Base-by-base conservation (phyloP, 2,329 filamentous ascomycete genomes). In the Ceratocystis harringtonii region DNA sequence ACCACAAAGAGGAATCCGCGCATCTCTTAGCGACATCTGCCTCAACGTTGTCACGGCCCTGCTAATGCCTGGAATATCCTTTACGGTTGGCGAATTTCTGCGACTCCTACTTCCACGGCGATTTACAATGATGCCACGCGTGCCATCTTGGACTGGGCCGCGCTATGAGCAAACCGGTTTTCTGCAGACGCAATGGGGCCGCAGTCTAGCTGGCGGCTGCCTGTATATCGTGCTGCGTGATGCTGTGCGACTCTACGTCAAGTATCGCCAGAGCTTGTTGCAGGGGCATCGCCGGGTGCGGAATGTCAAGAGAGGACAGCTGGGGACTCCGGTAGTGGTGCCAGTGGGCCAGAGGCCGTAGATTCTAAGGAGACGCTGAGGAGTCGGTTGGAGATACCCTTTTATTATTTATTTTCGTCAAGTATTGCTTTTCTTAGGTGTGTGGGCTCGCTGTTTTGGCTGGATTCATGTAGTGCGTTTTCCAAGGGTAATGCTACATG, bases 131-230 rank as follows among this genome's bases (percentile, higher is more conserved):
- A 75, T 76, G 7, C 74, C 78, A 1, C 28, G 70, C 19, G 63
- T 66, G 48, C 63, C 66, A 30, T 58, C 66, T 30, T 67, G 66
- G 41, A 50, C 62, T 2, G 61, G 62, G 0, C 68, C 69, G 52
- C 73, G 78, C 44, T 67, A 28, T 44, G 65, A 67, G 44, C 78
- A 81, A 2, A 82, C 83, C 0, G 86, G 88, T 0, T 78, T 97
- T 30, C 74, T 99, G 41, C 89, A 94, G 72, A 84, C 88, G 70
- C 84, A 86, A 67, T 97, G 94, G 90, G 94, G 91, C 0, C 81
- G 94, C 65, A 96, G 89, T 71, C 78, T 99, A 2, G 81, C 94
- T 0, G 94, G 94, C 1, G 94, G 94, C 0, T 94, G 90, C 72
- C 76, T 95, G 22, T 96, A 92, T 71, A 86, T 97, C 17, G 85